Evolutionary conservation across 75 land plant genomes (phyloP), one percentile per base, ranked within the genome.

Genomic region (Sequoia sempervirens): DNA sequence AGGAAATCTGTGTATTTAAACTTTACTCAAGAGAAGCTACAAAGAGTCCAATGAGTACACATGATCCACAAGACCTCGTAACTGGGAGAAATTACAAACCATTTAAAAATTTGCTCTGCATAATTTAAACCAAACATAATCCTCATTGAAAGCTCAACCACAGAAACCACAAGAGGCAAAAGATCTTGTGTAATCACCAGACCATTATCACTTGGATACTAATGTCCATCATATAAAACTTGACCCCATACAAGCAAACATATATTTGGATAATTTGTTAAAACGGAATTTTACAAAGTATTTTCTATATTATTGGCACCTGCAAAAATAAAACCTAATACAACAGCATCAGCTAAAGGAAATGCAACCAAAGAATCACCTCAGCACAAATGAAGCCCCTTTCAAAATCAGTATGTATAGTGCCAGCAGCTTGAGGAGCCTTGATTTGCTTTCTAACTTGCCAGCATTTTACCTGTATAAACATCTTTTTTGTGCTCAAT

Each of bases 391-490:
- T 98, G 75, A 98, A 98, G 12, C 99, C 99, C 85, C 90, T 88
- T 82, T 98, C 99, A 91, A 98, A 96, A 83, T 98, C 99, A 66
- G 96, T 89, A 84, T 98, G 99, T 46, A 98, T 98, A 40, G 99
- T 82, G 53, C 99, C 99, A 75, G 99, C 99, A 83, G 99, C 99
- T 88, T 98, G 99, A 88, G 99, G 99, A 79, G 99, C 99, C 85
- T 98, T 98, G 58, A 93, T 90, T 53, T 89, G 98, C 68, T 93
- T 89, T 82, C 99, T 87, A 72, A 98, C 95, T 85, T 98, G 99
- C 99, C 99, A 98, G 88, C 99, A 98, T 83, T 98, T 98, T 20
- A 98, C 99, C 99, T 98, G 86, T 54, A 82, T 82, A 81, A 79
- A 61, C 14, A n/a, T 20, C 12, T 26, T 52, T 50, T 36, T 78